Evolutionary conservation across 2,329 filamentous ascomycete species (phyloP).

Genomic region (Colletotrichum magnum): DNA sequence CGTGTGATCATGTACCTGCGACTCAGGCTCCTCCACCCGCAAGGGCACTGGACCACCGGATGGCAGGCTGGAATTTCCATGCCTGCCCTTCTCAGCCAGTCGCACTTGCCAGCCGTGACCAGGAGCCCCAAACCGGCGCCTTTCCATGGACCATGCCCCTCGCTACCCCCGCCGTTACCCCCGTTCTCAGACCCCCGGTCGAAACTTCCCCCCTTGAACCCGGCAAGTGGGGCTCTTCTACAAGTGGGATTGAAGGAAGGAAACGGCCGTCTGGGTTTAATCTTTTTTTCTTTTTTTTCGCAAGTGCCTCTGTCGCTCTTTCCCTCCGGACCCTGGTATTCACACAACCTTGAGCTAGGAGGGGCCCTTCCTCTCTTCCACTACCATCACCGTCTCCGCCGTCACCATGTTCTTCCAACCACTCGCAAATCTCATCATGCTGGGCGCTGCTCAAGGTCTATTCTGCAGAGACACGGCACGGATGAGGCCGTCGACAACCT

Average conservation of each 20-base stretch:
- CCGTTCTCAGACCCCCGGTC: constrained; percentile 19
- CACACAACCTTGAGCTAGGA: neutral
- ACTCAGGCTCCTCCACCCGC: constrained; percentile 33
- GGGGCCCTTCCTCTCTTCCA: neutral
- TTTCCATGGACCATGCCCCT: constrained; percentile 7
- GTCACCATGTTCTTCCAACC: neutral
- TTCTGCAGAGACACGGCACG: neutral
- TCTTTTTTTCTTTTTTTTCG: no score
- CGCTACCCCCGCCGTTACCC: constrained; percentile 3
- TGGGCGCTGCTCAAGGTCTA: neutral
- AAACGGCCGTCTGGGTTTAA: constrained; percentile 32
- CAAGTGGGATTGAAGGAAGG: constrained; percentile 25
- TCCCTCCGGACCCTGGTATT: constrained; percentile 1
- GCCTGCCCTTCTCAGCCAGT: constrained; percentile 33
- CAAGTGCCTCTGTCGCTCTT: constrained; percentile 14
- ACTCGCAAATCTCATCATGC: constrained; percentile 12
- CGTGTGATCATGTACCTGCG: constrained; percentile 37
- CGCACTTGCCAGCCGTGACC: constrained; percentile 4
- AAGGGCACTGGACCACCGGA: constrained; percentile 28
- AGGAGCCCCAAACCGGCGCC: constrained; percentile 29
- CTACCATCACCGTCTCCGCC: constrained; percentile 1
- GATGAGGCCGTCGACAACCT: no score
- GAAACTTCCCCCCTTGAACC: constrained; percentile 22
- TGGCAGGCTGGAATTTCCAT: constrained; percentile 36
- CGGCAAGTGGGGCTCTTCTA: constrained; percentile 9